Evolutionary conservation across 768 basidiomycete genomes (phyloP).

Genomic region (Holtermannia corniformis): DNA sequence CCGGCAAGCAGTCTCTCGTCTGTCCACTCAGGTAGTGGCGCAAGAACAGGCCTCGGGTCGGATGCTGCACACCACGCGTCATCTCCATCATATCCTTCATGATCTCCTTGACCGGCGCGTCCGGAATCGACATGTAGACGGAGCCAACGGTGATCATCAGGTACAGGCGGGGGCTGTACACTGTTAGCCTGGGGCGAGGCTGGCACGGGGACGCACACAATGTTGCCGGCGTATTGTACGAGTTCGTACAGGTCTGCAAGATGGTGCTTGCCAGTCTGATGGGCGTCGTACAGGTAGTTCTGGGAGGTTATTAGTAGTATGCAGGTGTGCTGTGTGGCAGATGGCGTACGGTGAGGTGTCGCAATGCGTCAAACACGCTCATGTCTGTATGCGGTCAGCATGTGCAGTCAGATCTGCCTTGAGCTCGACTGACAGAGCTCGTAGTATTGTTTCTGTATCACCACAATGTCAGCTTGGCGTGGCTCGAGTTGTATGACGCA

Average conservation of each 20-base stretch:
- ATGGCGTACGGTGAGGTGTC: conserved; percentile 54
- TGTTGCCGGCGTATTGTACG: conserved; percentile 65
- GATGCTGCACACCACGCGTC: conserved; percentile 93
- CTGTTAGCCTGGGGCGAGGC: background rate
- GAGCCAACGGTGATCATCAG: conserved; percentile 99
- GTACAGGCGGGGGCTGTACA: conserved; percentile 43
- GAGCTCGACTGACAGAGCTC: conserved; percentile 65
- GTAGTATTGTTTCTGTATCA: conserved; percentile 94
- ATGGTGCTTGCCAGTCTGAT: conserved; percentile 81
- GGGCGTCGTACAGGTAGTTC: conserved; percentile 93
- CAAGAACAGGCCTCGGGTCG: conserved; percentile 90
- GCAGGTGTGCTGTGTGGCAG: background rate
- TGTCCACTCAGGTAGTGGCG: conserved; percentile 95
- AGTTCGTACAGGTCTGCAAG: conserved; percentile 97
- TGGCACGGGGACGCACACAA: background rate
- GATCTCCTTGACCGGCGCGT: conserved; percentile 95
- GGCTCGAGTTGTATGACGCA: background rate
- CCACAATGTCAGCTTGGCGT: background rate
- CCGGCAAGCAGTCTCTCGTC: conserved; percentile 87
- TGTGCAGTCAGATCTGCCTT: too few species aligned
- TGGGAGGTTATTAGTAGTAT: conserved; percentile 42
- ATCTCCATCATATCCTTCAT: conserved; percentile 99
- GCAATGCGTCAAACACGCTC: conserved; percentile 94
- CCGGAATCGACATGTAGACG: conserved; percentile 96
- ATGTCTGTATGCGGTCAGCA: conserved; percentile 59